A percentile compares a stretch with the other conserved stretches of the same genome.
Conservation (phyloP, 768 basidiomycete genomes). For the Tephrocybe rancida region DNA sequence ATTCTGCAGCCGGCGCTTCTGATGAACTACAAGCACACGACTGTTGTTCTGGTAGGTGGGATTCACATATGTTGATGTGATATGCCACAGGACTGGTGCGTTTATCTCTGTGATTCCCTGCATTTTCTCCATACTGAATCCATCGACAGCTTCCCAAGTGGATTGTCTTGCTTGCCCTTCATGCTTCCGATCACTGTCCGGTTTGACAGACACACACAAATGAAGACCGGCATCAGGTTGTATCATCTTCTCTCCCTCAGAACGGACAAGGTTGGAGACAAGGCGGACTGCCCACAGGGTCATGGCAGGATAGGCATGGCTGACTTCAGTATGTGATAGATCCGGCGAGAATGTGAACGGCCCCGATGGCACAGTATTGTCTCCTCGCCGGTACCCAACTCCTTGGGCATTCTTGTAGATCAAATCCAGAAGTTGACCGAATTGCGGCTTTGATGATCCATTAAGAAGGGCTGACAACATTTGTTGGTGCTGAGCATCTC, state of each 20-base stretch:
- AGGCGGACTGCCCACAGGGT: slow-evolving; percentile 13
- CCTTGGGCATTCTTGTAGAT: not conserved
- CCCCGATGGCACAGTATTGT: not conserved
- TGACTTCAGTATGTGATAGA: not conserved
- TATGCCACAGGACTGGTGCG: slow-evolving; percentile 15
- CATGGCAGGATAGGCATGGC: slow-evolving; percentile 6
- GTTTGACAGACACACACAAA: slow-evolving; percentile 7
- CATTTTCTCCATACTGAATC: slow-evolving; percentile 16
- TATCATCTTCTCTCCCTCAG: slow-evolving; percentile 10
- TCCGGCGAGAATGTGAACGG: not conserved
- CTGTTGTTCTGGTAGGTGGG: not conserved
- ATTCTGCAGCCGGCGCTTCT: slow-evolving; percentile 7
- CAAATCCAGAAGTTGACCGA: not conserved
- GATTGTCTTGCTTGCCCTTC: not conserved
- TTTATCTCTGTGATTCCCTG: slow-evolving; percentile 4
- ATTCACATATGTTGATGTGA: slow-evolving; percentile 10
- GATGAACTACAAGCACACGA: not conserved
- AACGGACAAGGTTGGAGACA: slow-evolving; percentile 2
- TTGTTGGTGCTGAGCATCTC: not conserved
- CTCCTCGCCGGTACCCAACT: not conserved
- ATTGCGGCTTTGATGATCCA: not conserved
- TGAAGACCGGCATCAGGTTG: slow-evolving; percentile 9
- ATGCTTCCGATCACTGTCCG: not conserved
- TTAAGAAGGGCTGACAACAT: not conserved
- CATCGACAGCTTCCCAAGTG: slow-evolving; percentile 13